Base-by-base conservation (phyloP, 2,329 filamentous ascomycete genomes). In the Blastomyces emzantsi region DNA sequence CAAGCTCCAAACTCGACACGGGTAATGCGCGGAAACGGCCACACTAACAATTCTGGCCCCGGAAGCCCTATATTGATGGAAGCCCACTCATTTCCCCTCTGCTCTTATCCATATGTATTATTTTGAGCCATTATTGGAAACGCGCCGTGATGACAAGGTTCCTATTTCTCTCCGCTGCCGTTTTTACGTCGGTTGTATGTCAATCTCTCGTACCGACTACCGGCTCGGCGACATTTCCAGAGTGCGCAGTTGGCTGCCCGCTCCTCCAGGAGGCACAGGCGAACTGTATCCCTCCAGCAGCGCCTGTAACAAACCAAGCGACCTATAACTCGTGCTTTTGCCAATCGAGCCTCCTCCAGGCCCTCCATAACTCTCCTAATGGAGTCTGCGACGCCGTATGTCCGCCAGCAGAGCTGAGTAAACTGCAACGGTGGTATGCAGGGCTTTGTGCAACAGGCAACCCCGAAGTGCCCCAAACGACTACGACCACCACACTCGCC, bases 291-390 rank as follows among this genome's bases (percentile, higher is more conserved):
- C 87, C 88, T 3, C 75, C 78, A 11, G 83, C 83, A 3, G 79
- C 75, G 3, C 74, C 82, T 5, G 73, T 76, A 7, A 80, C 81
- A 60, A 79, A 81, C 58, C 73, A 81, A 51, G 70, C 74, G 25
- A 82, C 80, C 54, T 90, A 88, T 73, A 80, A 85, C 61, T 79
- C 81, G 45, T 95, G 91, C 76, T 92, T 95, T 78, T 96, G 91
- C 77, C 78, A 81, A 69, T 85, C 88, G 60, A 67, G 79, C 15
- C 77, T 81, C 28, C 81, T 94, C 2, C 77, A 80, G 3, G 74
- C 80, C 9, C 85, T 91, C 63, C 82, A 83, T 41, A 77, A 78
- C 13, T 82, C 80, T 43, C 80, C 82, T 3, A 76, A 79, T 4
- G 83, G 83, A 4, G 82, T 90, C 17, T 92, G 90, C 76, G 83